Evolutionary conservation across 2,329 filamentous ascomycete genomes (phyloP).

Genomic region (Curvularia sp.): DNA sequence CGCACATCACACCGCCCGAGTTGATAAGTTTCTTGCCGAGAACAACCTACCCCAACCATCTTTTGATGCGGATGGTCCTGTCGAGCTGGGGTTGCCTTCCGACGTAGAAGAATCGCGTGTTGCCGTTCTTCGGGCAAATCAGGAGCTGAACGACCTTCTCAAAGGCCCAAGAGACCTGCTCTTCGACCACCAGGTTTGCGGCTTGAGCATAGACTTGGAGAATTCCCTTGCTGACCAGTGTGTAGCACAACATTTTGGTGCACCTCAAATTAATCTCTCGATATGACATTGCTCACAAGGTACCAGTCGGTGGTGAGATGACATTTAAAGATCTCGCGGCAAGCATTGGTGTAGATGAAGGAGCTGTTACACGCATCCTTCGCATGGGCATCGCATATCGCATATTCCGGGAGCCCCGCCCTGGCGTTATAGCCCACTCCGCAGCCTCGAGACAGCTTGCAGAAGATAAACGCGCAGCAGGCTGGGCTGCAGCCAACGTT

Average conservation of each 20-base stretch:
- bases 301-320: constrained; percentile 3
- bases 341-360: constrained; percentile 5
- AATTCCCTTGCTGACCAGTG: not conserved
- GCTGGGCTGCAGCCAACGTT: constrained; percentile 4
- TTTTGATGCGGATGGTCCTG: constrained; percentile 13
- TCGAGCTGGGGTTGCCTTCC: constrained; percentile 7
- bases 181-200: constrained; percentile 14
- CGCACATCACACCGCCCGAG: constrained; percentile 11
- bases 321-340: constrained; percentile 9
- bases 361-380: constrained; percentile 6
- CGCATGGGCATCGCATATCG: constrained; percentile 19
- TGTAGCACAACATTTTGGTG: not conserved
- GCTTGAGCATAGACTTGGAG: not conserved
- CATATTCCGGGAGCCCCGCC: constrained; percentile 21
- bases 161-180: constrained; percentile 11
- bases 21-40: constrained; percentile 10
- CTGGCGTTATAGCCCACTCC: constrained; percentile 21
- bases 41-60: constrained; percentile 15
- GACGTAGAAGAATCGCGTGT: constrained; percentile 14
- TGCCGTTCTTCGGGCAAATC: constrained; percentile 14
- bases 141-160: constrained; percentile 19
- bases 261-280: constrained; percentile 8
- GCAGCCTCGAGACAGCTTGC: constrained; percentile 9
- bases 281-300: constrained; percentile 2
- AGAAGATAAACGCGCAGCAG: constrained; percentile 2